Evolutionary conservation across 371 early-diverging fungal genomes (phyloP), one percentile per base, ranked within the genome.

Genomic region (Parasitella parasitica): DNA sequence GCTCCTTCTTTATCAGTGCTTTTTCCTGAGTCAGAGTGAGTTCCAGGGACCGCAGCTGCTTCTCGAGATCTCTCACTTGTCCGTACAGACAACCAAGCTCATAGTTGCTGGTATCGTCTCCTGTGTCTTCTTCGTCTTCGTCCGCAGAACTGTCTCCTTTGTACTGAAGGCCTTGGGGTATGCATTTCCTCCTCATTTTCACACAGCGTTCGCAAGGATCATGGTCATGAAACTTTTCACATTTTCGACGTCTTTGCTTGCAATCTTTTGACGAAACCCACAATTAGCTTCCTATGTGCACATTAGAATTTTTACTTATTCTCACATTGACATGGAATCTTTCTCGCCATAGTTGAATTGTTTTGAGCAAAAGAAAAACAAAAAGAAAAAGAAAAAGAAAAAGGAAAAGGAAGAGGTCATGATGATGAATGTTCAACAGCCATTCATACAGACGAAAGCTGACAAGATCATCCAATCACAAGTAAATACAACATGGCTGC

Each of bases 171-270:
- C 52, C 63, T 39, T 62, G 67, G 11, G 46, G 30, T 13, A 66
- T 24, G 27, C 67, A 66, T 15, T 61, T 61, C 18, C 27, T 51
- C 1, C 49, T 62, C 54, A 57, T 67, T 46, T 49, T 53, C 8
- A 62, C 27, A 26, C 68, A 67, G 1, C 68, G 68, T 59, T 54
- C 9, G 20, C 68, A 67, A 9, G 68, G 30, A n/a, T 63, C 59
- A 11, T 54, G 16, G 24, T 54, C 56, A n/a, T 35, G 7, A 2
- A 27, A n/a, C 51, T 54, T 24, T 46, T 67, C 68, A 39, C 68
- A 67, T 51, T 63, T 63, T 20, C 68, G 63, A 28, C 68, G 46
- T 59, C 63, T 58, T 11, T 53, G 48, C 18, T 67, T 63, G 26
- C 68, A 67, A 50, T 63, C 68, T 67, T 48, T 34, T 13, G 36